Base-by-base conservation (phyloP, 2,329 filamentous ascomycete species). In the Fusarium xyrophilum region DNA sequence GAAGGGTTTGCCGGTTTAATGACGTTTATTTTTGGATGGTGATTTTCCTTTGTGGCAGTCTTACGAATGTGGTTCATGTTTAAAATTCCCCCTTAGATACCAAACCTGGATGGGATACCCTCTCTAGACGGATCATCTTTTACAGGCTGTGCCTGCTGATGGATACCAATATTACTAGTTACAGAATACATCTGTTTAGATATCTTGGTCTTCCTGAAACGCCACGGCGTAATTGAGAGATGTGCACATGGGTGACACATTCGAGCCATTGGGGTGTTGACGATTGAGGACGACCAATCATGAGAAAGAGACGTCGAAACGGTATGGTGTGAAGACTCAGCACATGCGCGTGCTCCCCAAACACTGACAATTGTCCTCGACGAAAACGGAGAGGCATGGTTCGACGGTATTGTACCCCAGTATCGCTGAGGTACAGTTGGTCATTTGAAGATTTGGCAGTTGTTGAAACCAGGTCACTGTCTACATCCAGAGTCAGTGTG, bases 31-130 rank as follows among this genome's bases (percentile, higher is more conserved):
- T 52, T 63, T 67, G 56, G 40, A 68, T 59, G 60, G 50, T 13
- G 15, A 46, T 39, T 40, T 40, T 54, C 27, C 42, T 50, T 60
- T 54, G 53, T 69, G 44, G 44, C 32, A 42, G 36, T 63, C 17
- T 50, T 25, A 46, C 52, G 43, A 54, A 65, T 40, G 32, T 65
- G 42, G 28, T 38, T 61, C 42, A 60, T 51, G 53, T 64, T 68
- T 53, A 57, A 53, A 63, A 57, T 68, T 52, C 64, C 67, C 60
- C 67, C 60, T 57, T 62, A 70, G 67, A 70, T 70, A 68, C 64
- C 67, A 70, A 56, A 58, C 67, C 67, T 65, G 53, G 48, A 68
- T 62, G 55, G 50, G 65, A 70, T 67, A 62, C 50, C 63, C 60
- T 61, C 43, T 67, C 67, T 70, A 70, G 67, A 69, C 56, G 42